Evolutionary conservation across 768 basidiomycete species (phyloP).

Genomic region (Hemileccinum rubropunctum): DNA sequence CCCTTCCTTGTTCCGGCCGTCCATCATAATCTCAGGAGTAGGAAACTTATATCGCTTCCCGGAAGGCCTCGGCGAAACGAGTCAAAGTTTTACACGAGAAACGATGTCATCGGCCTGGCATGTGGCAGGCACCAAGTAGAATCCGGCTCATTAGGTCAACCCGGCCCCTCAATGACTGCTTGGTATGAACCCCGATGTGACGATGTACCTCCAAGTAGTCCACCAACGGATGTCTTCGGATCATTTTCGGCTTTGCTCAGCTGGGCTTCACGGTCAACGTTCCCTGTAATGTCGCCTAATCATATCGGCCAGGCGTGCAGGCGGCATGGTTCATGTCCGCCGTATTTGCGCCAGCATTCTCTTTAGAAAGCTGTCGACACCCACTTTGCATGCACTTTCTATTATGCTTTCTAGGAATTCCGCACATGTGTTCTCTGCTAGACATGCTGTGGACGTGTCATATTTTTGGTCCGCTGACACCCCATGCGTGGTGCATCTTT

Average conservation of each 20-base stretch:
- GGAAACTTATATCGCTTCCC: slow-evolving; percentile 4
- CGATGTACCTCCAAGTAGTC: background rate
- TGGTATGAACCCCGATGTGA: slow-evolving; percentile 1
- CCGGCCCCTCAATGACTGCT: background rate
- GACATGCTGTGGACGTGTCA: slow-evolving; percentile 10
- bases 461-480: slow-evolving; percentile 15
- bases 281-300: slow-evolving; percentile 28
- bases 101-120: slow-evolving; percentile 1
- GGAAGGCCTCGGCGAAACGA: slow-evolving; percentile 10
- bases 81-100: slow-evolving; percentile 4
- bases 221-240: slow-evolving; percentile 16
- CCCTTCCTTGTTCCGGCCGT: slow-evolving; percentile 17
- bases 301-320: slow-evolving; percentile 14
- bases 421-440: slow-evolving; percentile 9
- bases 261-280: slow-evolving; percentile 13
- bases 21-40: slow-evolving; percentile 1
- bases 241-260: slow-evolving; percentile 5
- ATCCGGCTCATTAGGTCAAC: slow-evolving; percentile 1
- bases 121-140: slow-evolving; percentile 4
- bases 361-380: slow-evolving; percentile 15
- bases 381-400: slow-evolving; percentile 19
- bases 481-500: slow-evolving; percentile 23
- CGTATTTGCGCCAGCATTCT: slow-evolving; percentile 19
- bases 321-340: slow-evolving; percentile 29
- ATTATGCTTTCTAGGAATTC: slow-evolving; percentile 20